Conservation (phyloP, 805 yeast genomes). For the Barnettozyma siamensis region DNA sequence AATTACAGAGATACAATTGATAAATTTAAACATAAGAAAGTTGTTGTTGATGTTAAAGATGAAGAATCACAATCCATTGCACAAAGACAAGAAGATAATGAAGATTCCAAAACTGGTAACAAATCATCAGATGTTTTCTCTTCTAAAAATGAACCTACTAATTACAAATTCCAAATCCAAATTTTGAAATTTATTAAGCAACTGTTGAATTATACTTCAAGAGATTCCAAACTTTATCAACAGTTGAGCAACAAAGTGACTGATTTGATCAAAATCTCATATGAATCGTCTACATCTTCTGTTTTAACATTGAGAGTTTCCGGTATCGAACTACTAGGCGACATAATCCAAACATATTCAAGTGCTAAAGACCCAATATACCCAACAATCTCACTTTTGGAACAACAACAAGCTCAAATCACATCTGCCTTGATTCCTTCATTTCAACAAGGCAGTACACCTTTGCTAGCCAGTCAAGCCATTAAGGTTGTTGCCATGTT, state of each 20-base stretch:
- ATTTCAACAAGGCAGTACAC: conserved; percentile 65
- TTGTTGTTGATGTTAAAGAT: conserved; percentile 34
- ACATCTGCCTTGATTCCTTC: conserved; percentile 87
- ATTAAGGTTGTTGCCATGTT: conserved; percentile 73
- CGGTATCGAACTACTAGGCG: conserved; percentile 65
- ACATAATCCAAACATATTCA: conserved; percentile 55
- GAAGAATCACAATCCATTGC: conserved; percentile 45
- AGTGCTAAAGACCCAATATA: conserved; percentile 64
- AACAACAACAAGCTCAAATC: conserved; percentile 93
- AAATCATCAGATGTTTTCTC: conserved; percentile 4
- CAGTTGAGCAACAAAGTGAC: conserved; percentile 42
- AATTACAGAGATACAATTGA: conserved; percentile 38
- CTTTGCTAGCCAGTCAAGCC: conserved; percentile 71
- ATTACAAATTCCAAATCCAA: conserved; percentile 47
- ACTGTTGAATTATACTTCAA: conserved; percentile 35
- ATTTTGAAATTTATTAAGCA: conserved; percentile 42
- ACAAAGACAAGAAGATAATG: conserved; percentile 17
- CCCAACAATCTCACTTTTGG: conserved; percentile 64
- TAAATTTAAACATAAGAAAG: conserved; percentile 27
- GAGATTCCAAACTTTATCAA: conserved; percentile 33
- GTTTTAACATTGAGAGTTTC: conserved; percentile 51
- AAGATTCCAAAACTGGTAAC: conserved; percentile 11
- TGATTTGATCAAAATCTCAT: conserved; percentile 72
- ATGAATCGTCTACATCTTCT: conserved; percentile 73
- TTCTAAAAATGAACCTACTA: conserved; percentile 42